Conservation (phyloP, 1,284 basidiomycete genomes). For the Puccinia novopanici region DNA sequence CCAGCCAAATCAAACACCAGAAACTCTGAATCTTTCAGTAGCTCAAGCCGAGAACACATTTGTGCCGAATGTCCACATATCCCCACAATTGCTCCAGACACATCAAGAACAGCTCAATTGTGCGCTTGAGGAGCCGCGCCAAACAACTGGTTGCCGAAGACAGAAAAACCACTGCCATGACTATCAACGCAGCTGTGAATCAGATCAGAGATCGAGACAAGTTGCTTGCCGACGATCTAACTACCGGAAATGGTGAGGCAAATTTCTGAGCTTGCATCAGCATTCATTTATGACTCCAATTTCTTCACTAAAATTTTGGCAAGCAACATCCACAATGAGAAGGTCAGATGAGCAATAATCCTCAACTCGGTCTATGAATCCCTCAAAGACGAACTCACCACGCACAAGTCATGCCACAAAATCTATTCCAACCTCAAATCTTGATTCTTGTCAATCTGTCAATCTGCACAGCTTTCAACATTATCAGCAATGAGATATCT, state of each 20-base stretch:
- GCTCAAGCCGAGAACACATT: no score
- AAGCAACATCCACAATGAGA: neutral
- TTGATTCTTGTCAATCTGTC: neutral
- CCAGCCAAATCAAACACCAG: no score
- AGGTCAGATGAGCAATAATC: neutral
- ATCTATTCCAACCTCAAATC: neutral
- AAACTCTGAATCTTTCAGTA: no score
- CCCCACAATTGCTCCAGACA: no score
- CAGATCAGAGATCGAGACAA: no score
- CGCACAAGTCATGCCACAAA: neutral
- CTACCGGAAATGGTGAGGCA: neutral
- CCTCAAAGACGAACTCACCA: neutral
- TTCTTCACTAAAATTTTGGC: neutral
- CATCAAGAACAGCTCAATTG: no score
- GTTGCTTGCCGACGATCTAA: neutral
- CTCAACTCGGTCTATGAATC: neutral
- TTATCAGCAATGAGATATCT: neutral
- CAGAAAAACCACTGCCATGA: no score
- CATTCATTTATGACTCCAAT: neutral
- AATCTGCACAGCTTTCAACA: neutral
- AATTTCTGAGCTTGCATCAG: neutral
- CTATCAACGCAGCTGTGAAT: no score
- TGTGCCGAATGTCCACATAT: no score
- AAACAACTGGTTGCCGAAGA: no score
- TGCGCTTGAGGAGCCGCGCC: no score